Evolutionary conservation across 2,329 filamentous ascomycete genomes (phyloP).

Genomic region (Pestalotiopsis sp.): DNA sequence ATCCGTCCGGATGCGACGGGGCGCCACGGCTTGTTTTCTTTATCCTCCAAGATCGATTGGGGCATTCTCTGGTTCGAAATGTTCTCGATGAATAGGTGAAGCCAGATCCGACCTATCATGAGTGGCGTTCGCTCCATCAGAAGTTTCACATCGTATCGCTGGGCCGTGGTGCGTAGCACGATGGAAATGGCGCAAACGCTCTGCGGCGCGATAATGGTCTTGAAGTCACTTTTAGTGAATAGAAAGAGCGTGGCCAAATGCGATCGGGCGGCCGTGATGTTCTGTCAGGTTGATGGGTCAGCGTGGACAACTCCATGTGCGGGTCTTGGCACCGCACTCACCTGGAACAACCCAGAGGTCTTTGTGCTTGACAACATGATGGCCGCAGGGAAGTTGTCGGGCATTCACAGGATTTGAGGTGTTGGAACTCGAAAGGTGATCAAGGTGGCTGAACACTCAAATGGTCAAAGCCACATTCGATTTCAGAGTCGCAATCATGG

Average conservation of each 20-base stretch:
- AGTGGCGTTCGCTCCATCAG: neutral
- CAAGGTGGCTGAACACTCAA: too few species aligned
- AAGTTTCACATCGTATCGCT: neutral
- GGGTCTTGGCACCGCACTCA: too few species aligned
- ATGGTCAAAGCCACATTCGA: too few species aligned
- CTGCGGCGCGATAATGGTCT: neutral
- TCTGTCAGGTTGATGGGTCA: neutral
- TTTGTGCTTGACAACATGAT: neutral
- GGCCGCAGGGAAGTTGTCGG: too few species aligned
- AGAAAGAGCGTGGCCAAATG: neutral
- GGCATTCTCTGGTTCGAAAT: conserved; percentile 17
- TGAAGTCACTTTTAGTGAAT: neutral
- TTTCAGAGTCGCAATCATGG: too few species aligned
- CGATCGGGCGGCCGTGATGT: neutral
- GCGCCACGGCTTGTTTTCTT: conserved; percentile 20
- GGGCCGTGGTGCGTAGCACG: neutral
- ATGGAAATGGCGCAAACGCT: neutral
- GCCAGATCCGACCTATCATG: neutral
- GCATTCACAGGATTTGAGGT: too few species aligned
- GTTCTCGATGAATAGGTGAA: conserved; percentile 11
- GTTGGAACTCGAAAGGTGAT: too few species aligned
- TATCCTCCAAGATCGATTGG: conserved; percentile 13
- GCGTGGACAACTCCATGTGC: too few species aligned
- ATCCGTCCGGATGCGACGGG: conserved; percentile 14
- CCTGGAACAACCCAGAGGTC: neutral